These are phyloP conservation scores for Fusarium sp. DNA, from an alignment of 2,329 filamentous ascomycete genomes.

Conservation along the genomic window DNA sequence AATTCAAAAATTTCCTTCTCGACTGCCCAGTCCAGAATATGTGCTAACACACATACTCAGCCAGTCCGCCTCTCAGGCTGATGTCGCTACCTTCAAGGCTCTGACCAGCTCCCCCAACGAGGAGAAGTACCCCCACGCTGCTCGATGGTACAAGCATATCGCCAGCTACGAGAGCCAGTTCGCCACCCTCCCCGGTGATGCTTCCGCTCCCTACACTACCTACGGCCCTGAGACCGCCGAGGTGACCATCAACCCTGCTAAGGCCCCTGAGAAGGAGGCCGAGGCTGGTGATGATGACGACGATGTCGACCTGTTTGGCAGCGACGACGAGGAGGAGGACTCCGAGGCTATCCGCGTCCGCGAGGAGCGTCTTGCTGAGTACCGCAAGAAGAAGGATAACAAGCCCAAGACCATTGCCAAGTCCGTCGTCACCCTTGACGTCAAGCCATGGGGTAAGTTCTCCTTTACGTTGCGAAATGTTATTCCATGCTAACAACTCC, in stretches of 20 bases:
- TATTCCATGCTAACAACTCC: conserved; percentile 41
- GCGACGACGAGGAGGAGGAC: conserved; percentile 94
- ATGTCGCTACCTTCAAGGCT: conserved; percentile 95
- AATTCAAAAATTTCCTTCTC: conserved; percentile 17
- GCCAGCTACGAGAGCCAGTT: conserved; percentile 94
- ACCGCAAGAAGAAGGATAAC: conserved; percentile 95
- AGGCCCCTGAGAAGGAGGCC: conserved; percentile 65
- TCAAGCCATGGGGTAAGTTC: conserved; percentile 97
- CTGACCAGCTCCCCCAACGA: conserved; percentile 80
- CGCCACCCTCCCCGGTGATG: conserved; percentile 88
- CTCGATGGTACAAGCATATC: conserved; percentile 99
- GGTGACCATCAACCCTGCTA: conserved; percentile 85
- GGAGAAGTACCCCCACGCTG: conserved; percentile 91
- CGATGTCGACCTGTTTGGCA: conserved; percentile 93
- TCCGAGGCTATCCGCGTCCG: conserved; percentile 85
- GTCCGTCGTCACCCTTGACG: conserved; percentile 93
- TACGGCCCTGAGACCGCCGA: conserved; percentile 89
- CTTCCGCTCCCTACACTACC: conserved; percentile 86
- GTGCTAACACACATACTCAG: conserved; percentile 51
- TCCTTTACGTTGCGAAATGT: too few species aligned
- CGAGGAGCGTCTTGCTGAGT: conserved; percentile 91
- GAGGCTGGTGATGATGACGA: conserved; percentile 69
- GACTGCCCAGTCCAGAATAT: conserved; percentile 7
- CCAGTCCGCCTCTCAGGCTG: conserved; percentile 85
- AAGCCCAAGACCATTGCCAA: conserved; percentile 95